Evolutionary conservation across 495 filamentous ascomycete species (phyloP), one percentile per base, ranked within the genome.

Genomic region (Penicillium pancosmium): DNA sequence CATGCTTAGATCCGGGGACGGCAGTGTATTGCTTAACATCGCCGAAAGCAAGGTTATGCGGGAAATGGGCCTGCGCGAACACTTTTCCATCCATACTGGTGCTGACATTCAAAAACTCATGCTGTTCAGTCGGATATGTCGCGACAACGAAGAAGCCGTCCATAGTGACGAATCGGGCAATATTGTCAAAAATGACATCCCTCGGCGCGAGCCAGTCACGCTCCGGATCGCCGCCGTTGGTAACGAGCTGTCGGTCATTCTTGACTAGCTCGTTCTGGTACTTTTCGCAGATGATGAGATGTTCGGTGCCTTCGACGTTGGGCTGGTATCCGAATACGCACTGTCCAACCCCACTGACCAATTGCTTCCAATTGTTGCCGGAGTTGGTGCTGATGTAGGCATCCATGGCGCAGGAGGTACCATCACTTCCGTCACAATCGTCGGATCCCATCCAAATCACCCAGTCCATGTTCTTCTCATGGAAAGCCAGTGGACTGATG

Each of bases 101-200:
- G 61, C 88, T 86, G 35, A 90, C 89, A 56, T 88, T 86, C 63
- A 98, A 73, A 13, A 82, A 88, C 41, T 87, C 79, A 51, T 83
- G 80, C 27, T 90, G 83, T 19, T 78, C 69, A 25, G 88, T 81
- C 55, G 82, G 74, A 65, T 85, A 83, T 34, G 86, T 84, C 2
- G 94, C 94, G 35, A 96, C 91, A 44, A 99, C 83, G 66, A 98
- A 91, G 74, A 94, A 99, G 63, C 97, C 93, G 21, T 88, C 84
- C 91, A 95, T 96, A 25, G 87, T 95, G 5, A 91, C 93, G 72
- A 93, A 98, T 47, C 88, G 85, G 43, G 88, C 86, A 56, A 97
- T 87, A 56, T 92, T 82, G 6, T 82, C 74, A 67, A 88, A 84
- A 38, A 81, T 79, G 1, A 82, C 75, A 31, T 80, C 69, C 54